Conservation (phyloP, 176 grass and related monocot species). For the Panicum miliaceum region DNA sequence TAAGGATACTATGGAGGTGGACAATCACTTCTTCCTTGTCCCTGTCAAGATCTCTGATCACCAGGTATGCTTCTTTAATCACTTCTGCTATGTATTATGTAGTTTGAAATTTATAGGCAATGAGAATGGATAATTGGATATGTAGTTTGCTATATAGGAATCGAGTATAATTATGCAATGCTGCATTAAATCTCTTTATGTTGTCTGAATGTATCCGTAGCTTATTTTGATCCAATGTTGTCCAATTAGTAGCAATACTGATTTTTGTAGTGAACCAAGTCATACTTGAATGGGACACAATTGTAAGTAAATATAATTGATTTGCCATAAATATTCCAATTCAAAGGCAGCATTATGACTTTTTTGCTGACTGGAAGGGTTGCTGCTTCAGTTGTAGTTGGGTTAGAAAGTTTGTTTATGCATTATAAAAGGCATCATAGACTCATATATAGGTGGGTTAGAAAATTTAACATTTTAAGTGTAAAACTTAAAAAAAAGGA, state of each 20-base stretch:
- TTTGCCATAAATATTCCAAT: background rate
- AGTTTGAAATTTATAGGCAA: background rate
- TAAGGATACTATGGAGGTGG: slow-evolving; percentile 86
- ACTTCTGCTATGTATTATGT: background rate
- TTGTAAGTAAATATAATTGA: background rate
- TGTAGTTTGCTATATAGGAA: background rate
- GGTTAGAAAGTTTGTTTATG: slow-evolving; percentile 21
- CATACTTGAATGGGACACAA: background rate
- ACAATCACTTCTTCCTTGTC: slow-evolving; percentile 96
- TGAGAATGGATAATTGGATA: background rate
- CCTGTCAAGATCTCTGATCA: slow-evolving; percentile 98
- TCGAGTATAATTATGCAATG: background rate
- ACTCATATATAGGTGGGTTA: background rate
- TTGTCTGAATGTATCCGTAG: background rate
- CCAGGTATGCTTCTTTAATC: slow-evolving; percentile 49
- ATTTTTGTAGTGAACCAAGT: slow-evolving; percentile 1
- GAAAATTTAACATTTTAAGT: background rate
- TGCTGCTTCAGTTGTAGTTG: background rate
- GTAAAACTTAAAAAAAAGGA: background rate
- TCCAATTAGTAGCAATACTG: background rate
- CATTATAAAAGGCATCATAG: background rate
- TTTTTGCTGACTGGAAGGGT: background rate
- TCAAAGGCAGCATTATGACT: background rate
- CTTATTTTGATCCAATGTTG: background rate
- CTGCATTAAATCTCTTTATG: background rate